Conservation (phyloP, 768 basidiomycete genomes). For the Kwoniella dejecticola region DNA sequence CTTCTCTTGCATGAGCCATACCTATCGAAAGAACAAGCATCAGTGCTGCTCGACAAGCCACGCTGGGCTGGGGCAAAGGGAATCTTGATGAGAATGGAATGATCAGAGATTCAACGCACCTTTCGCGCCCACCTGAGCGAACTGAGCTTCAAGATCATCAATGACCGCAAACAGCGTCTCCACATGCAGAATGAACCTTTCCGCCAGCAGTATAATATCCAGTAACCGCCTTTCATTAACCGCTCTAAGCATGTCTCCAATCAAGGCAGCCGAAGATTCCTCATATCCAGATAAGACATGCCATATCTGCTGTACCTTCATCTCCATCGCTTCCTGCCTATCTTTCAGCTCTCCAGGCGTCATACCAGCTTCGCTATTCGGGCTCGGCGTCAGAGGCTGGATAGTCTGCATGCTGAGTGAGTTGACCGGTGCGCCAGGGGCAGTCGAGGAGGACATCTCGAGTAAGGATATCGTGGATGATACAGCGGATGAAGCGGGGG, state of each 20-base stretch:
- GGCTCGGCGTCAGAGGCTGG: constrained; percentile 23
- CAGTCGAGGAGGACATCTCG: constrained; percentile 47
- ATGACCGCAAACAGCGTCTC: constrained; percentile 96
- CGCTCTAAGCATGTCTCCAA: constrained; percentile 96
- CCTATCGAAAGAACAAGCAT: too few species aligned
- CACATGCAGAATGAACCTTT: constrained; percentile 97
- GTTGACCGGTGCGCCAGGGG: constrained; percentile 55
- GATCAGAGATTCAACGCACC: constrained; percentile 62
- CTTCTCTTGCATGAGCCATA: constrained; percentile 97
- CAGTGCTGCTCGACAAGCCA: too few species aligned
- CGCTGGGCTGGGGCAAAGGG: too few species aligned
- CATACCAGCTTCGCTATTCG: constrained; percentile 77
- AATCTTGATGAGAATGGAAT: too few species aligned
- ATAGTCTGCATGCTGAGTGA: constrained; percentile 54
- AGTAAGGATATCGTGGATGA: constrained; percentile 50
- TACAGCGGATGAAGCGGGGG: constrained; percentile 49
- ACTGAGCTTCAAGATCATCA: constrained; percentile 91
- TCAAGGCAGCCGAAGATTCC: constrained; percentile 98
- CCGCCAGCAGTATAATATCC: constrained; percentile 96
- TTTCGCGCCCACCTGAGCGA: constrained; percentile 74
- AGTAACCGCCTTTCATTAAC: constrained; percentile 96
- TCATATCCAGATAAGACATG: constrained; percentile 97
- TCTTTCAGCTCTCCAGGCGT: constrained; percentile 77
- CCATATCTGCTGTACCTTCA: constrained; percentile 98
- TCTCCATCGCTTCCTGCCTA: constrained; percentile 91